phyloP scores from a whole-genome alignment of 345 rosid genomes.

The Bruguiera parviflora region DNA sequence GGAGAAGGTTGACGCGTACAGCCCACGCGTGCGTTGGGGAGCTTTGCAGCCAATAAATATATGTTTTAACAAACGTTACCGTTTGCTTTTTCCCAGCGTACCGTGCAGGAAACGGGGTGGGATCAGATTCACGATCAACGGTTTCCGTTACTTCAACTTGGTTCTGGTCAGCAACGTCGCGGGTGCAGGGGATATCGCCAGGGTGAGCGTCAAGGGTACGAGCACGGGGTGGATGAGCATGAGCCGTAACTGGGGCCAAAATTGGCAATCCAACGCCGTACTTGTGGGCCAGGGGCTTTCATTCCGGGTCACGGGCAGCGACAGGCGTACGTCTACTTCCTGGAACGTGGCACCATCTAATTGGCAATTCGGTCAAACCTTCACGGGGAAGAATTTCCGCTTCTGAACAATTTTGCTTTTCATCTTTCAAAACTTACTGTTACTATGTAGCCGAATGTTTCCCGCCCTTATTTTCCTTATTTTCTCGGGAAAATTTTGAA shows the following conservation, averaged over 20 bases:
- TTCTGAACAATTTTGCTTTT: conserved; percentile 11
- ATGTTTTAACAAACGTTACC: neutral
- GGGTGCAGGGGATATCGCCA: conserved; percentile 58
- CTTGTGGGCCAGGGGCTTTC: conserved; percentile 56
- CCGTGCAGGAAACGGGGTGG: conserved; percentile 61
- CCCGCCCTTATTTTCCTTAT: conserved; percentile 17
- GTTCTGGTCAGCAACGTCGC: conserved; percentile 64
- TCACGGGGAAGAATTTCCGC: conserved; percentile 51
- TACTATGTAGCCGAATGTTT: neutral
- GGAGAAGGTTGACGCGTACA: neutral
- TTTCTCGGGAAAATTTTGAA: conserved; percentile 21
- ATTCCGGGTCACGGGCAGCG: conserved; percentile 46
- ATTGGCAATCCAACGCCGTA: conserved; percentile 65
- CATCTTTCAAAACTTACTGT: neutral
- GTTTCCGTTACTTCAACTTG: conserved; percentile 68
- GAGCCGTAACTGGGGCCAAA: conserved; percentile 78
- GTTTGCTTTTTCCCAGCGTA: conserved; percentile 26
- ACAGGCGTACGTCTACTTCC: conserved; percentile 47
- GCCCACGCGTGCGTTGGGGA: conserved; percentile 1
- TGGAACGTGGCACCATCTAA: conserved; percentile 39
- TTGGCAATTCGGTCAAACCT: conserved; percentile 64
- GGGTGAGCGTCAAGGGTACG: conserved; percentile 51
- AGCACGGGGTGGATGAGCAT: conserved; percentile 54
- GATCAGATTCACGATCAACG: conserved; percentile 66
- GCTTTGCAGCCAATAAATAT: neutral